Evolutionary conservation across 1,284 basidiomycete species (phyloP).

Genomic region (Trichosporon coremiiforme): DNA sequence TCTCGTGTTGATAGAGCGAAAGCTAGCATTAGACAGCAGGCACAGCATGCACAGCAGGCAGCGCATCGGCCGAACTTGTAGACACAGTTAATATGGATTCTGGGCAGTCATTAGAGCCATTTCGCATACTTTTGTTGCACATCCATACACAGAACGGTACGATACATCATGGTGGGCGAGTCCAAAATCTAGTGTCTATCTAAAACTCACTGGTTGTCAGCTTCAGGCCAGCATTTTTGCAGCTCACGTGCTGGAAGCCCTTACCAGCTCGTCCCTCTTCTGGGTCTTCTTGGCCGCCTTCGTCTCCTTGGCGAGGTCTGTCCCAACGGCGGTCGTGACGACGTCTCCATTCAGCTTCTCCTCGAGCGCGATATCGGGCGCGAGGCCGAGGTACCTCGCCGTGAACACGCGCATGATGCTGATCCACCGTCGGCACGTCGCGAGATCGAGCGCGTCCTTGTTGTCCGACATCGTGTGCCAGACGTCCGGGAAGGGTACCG

Average conservation of each 20-base stretch:
- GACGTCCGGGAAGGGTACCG: slow-evolving; percentile 83
- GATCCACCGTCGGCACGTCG: slow-evolving; percentile 87
- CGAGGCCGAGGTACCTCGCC: slow-evolving; percentile 82
- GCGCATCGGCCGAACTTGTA: slow-evolving; percentile 20
- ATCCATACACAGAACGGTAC: background rate
- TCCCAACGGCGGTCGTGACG: background rate
- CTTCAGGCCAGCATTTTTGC: background rate
- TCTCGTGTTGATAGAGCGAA: slow-evolving; percentile 64
- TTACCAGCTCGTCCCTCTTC: slow-evolving; percentile 14
- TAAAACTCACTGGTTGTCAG: slow-evolving; percentile 14
- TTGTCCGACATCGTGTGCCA: slow-evolving; percentile 91
- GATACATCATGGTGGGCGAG: background rate
- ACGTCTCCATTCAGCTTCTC: background rate
- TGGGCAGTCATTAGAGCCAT: background rate
- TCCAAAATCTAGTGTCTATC: slow-evolving; percentile 12
- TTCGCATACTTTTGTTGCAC: background rate
- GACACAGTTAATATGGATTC: slow-evolving; percentile 12
- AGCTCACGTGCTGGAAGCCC: slow-evolving; percentile 14
- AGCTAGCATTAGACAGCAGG: background rate
- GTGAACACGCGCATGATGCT: slow-evolving; percentile 83
- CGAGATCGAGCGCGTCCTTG: slow-evolving; percentile 77
- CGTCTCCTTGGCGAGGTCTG: background rate
- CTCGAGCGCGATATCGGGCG: slow-evolving; percentile 29
- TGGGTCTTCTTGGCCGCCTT: no score
- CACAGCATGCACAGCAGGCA: no score